Percentiles rank a stretch among this genome's conserved stretches.
Conservation (phyloP, 2,329 filamentous ascomycete genomes). For the Hymenoscyphus fraxineus region DNA sequence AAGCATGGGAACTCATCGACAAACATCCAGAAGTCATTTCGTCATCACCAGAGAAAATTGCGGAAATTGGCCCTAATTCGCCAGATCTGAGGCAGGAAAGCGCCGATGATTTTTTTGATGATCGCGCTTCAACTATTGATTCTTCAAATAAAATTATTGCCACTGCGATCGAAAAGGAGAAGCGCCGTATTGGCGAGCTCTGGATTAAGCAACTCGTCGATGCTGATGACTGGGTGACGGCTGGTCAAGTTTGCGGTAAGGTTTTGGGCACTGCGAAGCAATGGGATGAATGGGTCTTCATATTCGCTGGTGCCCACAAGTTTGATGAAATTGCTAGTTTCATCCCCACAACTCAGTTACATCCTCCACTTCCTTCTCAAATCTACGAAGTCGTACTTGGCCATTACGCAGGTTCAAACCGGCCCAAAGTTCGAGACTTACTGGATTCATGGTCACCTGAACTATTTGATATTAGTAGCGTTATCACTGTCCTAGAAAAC, state of each 20-base stretch:
- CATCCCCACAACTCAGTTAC: conserved; percentile 74
- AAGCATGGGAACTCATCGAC: conserved; percentile 86
- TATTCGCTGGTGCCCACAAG: conserved; percentile 78
- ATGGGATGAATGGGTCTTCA: conserved; percentile 97
- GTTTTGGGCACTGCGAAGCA: conserved; percentile 74
- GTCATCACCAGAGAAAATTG: conserved; percentile 39
- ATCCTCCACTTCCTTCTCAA: conserved; percentile 72
- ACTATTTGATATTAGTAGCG: conserved; percentile 72
- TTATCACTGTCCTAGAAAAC: conserved; percentile 76
- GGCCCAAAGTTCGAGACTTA: conserved; percentile 70
- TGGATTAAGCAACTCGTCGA: conserved; percentile 87
- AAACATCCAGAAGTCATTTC: conserved; percentile 74
- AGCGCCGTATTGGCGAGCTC: conserved; percentile 82
- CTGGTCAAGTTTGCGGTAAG: conserved; percentile 76
- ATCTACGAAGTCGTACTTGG: conserved; percentile 88
- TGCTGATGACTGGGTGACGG: conserved; percentile 68
- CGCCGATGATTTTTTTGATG: conserved; percentile 70
- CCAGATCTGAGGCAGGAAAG: conserved; percentile 35
- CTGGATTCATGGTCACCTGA: conserved; percentile 81
- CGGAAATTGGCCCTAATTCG: conserved; percentile 41
- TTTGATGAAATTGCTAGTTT: conserved; percentile 86
- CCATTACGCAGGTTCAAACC: conserved; percentile 80
- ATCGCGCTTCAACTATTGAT: conserved; percentile 60
- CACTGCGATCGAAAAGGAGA: conserved; percentile 77
- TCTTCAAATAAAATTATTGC: conserved; percentile 55